Evolutionary conservation across 1,284 basidiomycete species (phyloP).

Genomic region (Naganishia cerealis): DNA sequence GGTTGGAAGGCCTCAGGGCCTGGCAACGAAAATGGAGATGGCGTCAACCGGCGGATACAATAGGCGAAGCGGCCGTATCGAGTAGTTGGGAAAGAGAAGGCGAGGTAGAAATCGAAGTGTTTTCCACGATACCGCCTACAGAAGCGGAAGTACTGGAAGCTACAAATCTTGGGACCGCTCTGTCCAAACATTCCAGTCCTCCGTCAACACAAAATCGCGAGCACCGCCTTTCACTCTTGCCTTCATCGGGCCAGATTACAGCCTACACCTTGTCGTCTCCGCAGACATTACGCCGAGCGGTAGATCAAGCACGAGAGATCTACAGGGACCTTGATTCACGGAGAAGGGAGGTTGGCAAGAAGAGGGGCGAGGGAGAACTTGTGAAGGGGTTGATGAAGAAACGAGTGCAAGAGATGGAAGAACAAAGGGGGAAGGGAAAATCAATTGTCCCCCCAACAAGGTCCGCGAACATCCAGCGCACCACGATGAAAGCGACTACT

Average conservation of each 20-base stretch:
- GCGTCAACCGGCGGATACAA: neutral
- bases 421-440: neutral
- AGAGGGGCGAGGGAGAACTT: constrained; percentile 7
- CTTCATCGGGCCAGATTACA: constrained; percentile 9
- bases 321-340: neutral
- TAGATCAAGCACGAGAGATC: constrained; percentile 15
- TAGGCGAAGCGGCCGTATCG: neutral
- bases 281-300: constrained; percentile 10
- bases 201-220: neutral
- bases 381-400: constrained; percentile 6
- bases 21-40: neutral
- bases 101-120: neutral
- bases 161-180: neutral
- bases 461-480: neutral
- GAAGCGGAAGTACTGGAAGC: neutral
- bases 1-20: neutral
- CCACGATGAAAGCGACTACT: neutral
- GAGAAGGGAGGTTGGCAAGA: constrained; percentile 10
- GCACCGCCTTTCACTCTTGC: neutral
- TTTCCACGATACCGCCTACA: neutral
- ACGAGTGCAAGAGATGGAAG: constrained; percentile 1
- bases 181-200: neutral
- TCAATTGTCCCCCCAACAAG: neutral
- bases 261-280: constrained; percentile 25
- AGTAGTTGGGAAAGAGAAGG: neutral